Base-by-base conservation (phyloP, 1,139 yeast genomes). In the Geotrichum restrictum region DNA sequence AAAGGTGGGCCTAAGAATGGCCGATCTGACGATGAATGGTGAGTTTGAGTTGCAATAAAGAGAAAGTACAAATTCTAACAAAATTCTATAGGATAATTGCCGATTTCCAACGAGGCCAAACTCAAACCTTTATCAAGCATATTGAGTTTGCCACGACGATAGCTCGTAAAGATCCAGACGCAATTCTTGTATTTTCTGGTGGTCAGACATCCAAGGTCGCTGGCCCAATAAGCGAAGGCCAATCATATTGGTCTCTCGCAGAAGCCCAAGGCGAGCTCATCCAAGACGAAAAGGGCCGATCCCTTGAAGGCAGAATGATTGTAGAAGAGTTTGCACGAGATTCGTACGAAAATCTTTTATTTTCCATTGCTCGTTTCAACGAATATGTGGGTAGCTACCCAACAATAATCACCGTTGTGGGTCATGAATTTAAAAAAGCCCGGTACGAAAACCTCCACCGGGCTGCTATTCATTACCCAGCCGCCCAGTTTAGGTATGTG, bases 321-420 rank as follows among this genome's bases (percentile, higher is more conserved):
- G 64, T 77, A 1, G 96, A 88, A 62, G 88, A 83, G 60, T 84
- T 70, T 65, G 91, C 96, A 0, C 70, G 88, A 43, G 95, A 88
- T 65, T 86, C 95, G 1, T 84, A 83, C 65, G 95, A 88, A 63
- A 88, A 88, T 64, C 77, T 87, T 6, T 57, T 85, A 2, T 86
- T 80, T 64, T 80, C 85, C 60, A 60, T 87, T 1, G 75, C 80
- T 47, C 71, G 84, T 47, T 87, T 76, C 64, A 69, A 75, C 45
- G 82, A 83, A 60, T 59, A 76, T 1, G 66, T 71, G 6, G 69
- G 73, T 0, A 38, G 16, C 1, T 83, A 78, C 58, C 95, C 95
- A 0, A 51, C 62, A 0, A 60, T 60, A 1, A 71, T 86, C 3
- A 77, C 81, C 0, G 74, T 88, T 5, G 77, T 82, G 4, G 95